Conservation (phyloP, 164 flowering plant species). For the Nymphaea thermarum region DNA sequence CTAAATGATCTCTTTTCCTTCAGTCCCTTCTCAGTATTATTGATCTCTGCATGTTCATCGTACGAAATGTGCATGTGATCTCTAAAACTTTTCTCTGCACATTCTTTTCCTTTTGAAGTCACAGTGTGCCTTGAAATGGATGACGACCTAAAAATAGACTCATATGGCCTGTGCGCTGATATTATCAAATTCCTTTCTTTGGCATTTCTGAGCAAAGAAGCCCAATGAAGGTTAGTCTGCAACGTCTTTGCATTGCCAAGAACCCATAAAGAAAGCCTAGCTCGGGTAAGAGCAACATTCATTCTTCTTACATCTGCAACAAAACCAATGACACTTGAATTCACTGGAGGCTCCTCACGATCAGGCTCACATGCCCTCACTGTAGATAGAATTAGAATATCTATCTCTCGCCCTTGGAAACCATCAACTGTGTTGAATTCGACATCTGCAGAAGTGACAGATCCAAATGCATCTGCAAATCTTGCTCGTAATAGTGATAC, state of each 20-base stretch:
- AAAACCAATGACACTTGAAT: conserved; percentile 64
- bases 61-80: neutral
- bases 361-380: conserved; percentile 55
- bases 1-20: neutral
- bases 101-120: neutral
- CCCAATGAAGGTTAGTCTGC: conserved; percentile 56
- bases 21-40: neutral
- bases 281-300: conserved; percentile 97
- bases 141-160: conserved; percentile 22
- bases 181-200: conserved; percentile 49
- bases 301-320: conserved; percentile 96
- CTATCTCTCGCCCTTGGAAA: conserved; percentile 97
- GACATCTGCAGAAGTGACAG: conserved; percentile 48
- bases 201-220: conserved; percentile 73
- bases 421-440: conserved; percentile 98
- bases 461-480: conserved; percentile 64
- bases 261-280: conserved; percentile 79
- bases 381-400: conserved; percentile 80
- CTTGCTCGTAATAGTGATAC: conserved; percentile 73
- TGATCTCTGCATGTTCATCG: neutral
- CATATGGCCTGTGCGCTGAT: conserved; percentile 45
- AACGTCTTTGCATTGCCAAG: conserved; percentile 76
- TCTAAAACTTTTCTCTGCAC: neutral
- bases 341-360: conserved; percentile 17
- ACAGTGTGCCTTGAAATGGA: neutral